Percentiles rank a stretch among this genome's conserved stretches.
These are phyloP conservation scores for Phytophthora chlamydospora DNA, from an alignment of 352 stramenopile genomes.

Conservation along the genomic window DNA sequence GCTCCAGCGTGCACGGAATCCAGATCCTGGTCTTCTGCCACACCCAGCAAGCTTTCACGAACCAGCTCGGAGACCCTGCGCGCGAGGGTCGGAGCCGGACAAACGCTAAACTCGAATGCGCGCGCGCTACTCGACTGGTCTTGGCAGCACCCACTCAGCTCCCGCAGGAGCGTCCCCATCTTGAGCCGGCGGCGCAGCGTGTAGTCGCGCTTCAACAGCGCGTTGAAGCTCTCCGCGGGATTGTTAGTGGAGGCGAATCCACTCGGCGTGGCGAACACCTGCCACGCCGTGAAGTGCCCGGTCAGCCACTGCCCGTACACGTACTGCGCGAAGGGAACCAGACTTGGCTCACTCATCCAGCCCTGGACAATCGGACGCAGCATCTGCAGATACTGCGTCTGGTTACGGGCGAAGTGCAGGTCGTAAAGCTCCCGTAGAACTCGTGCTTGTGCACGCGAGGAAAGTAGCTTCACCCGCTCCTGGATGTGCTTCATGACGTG, in stretches of 20 bases:
- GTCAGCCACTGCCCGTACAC: background rate
- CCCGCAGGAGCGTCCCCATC: too few relatives aligned
- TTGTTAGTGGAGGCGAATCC: conserved; percentile 5
- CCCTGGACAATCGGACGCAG: background rate
- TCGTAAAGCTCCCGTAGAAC: background rate
- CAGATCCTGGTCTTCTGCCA: background rate
- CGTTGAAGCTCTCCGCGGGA: background rate
- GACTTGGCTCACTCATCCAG: background rate
- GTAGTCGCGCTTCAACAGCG: too few relatives aligned
- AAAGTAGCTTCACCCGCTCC: too few relatives aligned
- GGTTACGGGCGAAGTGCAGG: background rate
- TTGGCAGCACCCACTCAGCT: background rate
- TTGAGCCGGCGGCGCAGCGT: too few relatives aligned
- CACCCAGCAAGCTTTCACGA: background rate
- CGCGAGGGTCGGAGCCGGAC: background rate
- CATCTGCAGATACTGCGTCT: background rate
- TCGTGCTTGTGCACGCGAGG: background rate
- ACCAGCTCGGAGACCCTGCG: conserved; percentile 1
- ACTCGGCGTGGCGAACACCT: background rate
- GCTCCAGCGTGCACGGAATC: background rate
- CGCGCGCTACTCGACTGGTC: background rate
- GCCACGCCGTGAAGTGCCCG: background rate
- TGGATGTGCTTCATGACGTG: too few relatives aligned
- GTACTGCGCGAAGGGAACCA: conserved; percentile 3
- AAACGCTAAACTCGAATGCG: conserved; percentile 1